Evolutionary conservation across 139 green algal genomes (phyloP).

Genomic region (Micractinium sp.): DNA sequence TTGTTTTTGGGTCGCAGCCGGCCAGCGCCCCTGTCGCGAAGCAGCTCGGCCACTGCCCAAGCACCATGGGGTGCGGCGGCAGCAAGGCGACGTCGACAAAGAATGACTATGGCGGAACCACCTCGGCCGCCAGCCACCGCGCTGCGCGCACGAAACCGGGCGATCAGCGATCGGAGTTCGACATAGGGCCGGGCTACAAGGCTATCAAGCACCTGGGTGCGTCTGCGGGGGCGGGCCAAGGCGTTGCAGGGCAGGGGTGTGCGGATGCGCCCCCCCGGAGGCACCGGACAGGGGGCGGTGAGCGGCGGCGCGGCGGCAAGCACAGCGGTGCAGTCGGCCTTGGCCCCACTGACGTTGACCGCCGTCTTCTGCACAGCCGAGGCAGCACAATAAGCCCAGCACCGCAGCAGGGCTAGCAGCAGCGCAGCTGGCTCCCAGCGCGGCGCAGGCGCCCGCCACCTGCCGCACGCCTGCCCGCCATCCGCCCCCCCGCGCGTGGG

Average conservation of each 20-base stretch:
- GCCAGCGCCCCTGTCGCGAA: background rate
- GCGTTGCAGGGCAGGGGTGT: background rate
- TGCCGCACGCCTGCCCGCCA: background rate
- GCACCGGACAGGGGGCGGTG: background rate
- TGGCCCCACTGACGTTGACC: background rate
- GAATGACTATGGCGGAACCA: slow-evolving; percentile 30
- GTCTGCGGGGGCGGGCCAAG: background rate
- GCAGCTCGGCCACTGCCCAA: background rate
- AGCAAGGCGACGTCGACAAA: background rate
- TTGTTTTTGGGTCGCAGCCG: no score
- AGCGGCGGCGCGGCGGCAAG: background rate
- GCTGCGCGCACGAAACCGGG: slow-evolving; percentile 11
- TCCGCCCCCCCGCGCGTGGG: background rate
- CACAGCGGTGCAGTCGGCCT: background rate
- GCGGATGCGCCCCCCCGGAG: background rate
- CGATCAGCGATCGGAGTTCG: slow-evolving; percentile 12
- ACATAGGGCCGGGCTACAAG: slow-evolving; percentile 43
- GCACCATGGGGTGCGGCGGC: slow-evolving; percentile 34
- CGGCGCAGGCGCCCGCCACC: background rate
- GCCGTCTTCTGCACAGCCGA: background rate
- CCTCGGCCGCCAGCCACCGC: slow-evolving; percentile 26
- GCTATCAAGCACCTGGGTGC: slow-evolving; percentile 44
- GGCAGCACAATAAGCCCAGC: no score
- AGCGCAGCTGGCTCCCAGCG: no score
- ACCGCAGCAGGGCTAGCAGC: no score